These are phyloP conservation scores for Begonia masoniana DNA, from an alignment of 306 rosid species.

Conservation along the genomic window DNA sequence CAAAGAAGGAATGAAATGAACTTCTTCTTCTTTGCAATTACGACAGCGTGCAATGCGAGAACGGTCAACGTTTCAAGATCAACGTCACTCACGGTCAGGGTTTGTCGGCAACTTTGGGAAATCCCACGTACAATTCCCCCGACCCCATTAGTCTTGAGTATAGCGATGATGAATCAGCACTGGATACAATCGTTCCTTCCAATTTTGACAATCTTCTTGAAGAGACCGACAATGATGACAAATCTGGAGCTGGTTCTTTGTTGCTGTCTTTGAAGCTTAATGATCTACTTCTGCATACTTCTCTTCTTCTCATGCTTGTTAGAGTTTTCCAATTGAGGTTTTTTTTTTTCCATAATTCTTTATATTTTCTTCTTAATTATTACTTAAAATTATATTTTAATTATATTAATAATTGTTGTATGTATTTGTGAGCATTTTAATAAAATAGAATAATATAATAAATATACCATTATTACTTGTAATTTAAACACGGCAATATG, in stretches of 20 bases:
- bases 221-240: conserved; percentile 12
- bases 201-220: conserved; percentile 49
- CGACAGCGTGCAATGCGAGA: conserved; percentile 76
- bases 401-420: no score
- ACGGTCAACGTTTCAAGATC: conserved; percentile 59
- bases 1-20: conserved; percentile 53
- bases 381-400: no score
- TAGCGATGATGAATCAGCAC: conserved; percentile 51
- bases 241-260: conserved; percentile 30
- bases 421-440: no score
- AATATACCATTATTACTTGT: no score
- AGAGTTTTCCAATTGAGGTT: no score
- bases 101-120: conserved; percentile 21
- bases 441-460: no score
- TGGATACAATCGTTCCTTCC: conserved; percentile 74
- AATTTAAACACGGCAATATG: no score
- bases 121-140: conserved; percentile 22
- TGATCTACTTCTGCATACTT: no score
- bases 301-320: no score
- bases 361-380: no score
- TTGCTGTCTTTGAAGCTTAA: conserved; percentile 8
- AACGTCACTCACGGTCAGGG: conserved; percentile 68
- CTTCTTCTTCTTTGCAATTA: conserved; percentile 71
- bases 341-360: no score
- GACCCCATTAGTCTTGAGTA: conserved; percentile 37